Percentiles rank a stretch among this genome's conserved stretches.
Evolutionary conservation across 2,329 filamentous ascomycete species (phyloP).

Genomic region (Aspergillus oerlinghausenensis): DNA sequence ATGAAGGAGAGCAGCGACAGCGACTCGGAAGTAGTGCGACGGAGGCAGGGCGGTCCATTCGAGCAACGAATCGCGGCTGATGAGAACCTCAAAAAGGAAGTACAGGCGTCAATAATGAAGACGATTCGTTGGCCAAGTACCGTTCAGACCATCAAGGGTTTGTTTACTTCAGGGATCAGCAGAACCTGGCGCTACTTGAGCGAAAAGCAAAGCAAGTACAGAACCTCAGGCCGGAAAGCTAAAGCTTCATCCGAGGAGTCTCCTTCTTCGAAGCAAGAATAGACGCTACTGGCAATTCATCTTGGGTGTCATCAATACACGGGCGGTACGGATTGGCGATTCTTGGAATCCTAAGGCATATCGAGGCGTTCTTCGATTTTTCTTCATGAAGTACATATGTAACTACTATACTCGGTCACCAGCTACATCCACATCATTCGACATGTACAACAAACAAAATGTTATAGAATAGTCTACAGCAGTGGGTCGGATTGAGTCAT

Average conservation of each 20-base stretch:
- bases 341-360: slow-evolving; percentile 11
- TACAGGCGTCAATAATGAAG: slow-evolving; percentile 73
- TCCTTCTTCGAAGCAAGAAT: slow-evolving; percentile 15
- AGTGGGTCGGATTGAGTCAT: not conserved
- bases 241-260: slow-evolving; percentile 14
- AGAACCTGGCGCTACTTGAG: slow-evolving; percentile 70
- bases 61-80: slow-evolving; percentile 77
- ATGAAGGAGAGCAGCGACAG: slow-evolving; percentile 70
- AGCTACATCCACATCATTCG: not conserved
- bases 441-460: not conserved
- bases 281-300: not conserved
- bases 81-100: slow-evolving; percentile 63
- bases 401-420: slow-evolving; percentile 4
- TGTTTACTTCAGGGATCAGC: slow-evolving; percentile 69
- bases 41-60: slow-evolving; percentile 75
- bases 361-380: slow-evolving; percentile 12
- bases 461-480: not conserved
- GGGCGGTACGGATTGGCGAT: not conserved
- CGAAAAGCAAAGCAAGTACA: slow-evolving; percentile 72
- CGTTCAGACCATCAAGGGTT: slow-evolving; percentile 77
- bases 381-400: slow-evolving; percentile 7
- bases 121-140: slow-evolving; percentile 93
- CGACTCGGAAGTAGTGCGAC: slow-evolving; percentile 60
- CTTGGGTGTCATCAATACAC: slow-evolving; percentile 10
- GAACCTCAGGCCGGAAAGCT: slow-evolving; percentile 30